These are phyloP conservation scores for Medicago arabica DNA, from an alignment of 306 rosid species.

Conservation along the genomic window DNA sequence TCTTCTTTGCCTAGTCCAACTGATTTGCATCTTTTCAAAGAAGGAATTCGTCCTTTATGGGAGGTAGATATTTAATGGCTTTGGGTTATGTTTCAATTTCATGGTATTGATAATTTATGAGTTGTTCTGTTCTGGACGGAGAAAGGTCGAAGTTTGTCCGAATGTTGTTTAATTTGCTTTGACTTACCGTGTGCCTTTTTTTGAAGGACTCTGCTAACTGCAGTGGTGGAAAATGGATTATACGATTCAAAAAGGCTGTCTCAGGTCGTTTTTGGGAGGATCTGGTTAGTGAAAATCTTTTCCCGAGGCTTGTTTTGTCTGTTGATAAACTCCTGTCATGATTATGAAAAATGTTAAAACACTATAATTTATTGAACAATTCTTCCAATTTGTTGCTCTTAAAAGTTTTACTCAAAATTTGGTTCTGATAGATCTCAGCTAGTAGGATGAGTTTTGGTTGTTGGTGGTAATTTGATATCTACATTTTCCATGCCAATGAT, in stretches of 20 bases:
- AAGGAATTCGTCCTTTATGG: slow-evolving; percentile 96
- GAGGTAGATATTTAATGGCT: slow-evolving; percentile 58
- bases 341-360: slow-evolving; percentile 13
- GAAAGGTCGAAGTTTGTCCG: neutral
- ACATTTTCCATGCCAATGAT: slow-evolving; percentile 6
- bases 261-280: slow-evolving; percentile 98
- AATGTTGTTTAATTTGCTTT: slow-evolving; percentile 20
- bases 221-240: slow-evolving; percentile 95
- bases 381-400: slow-evolving; percentile 15
- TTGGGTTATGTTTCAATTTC: slow-evolving; percentile 27
- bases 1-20: slow-evolving; percentile 90
- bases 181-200: slow-evolving; percentile 12
- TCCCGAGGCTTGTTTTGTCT: neutral
- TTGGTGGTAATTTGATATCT: neutral
- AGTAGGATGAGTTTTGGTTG: neutral
- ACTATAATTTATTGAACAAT: neutral
- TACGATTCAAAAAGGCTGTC: slow-evolving; percentile 83
- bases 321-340: slow-evolving; percentile 22
- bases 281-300: slow-evolving; percentile 63
- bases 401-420: slow-evolving; percentile 13
- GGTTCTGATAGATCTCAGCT: neutral
- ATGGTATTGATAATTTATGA: slow-evolving; percentile 12
- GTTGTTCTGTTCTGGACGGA: slow-evolving; percentile 14
- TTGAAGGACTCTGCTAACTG: slow-evolving; percentile 92
- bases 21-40: slow-evolving; percentile 93